Conservation (phyloP, 192 early-diverging fungal species). For the Geranomyces michiganensis region DNA sequence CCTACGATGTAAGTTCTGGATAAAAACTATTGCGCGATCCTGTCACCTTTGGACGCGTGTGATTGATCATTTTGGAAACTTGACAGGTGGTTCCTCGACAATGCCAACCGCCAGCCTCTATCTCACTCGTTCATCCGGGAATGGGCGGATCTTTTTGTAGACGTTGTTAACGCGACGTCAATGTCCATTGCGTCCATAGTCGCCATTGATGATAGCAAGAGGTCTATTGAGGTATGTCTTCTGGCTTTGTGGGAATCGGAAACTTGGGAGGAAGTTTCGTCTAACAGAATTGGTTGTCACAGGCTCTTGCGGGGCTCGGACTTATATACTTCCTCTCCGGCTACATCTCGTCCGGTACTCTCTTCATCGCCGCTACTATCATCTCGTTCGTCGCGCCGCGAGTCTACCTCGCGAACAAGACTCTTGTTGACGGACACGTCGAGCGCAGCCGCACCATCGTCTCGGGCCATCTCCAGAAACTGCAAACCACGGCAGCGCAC, state of each 20-base stretch:
- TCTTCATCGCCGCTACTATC: constrained; percentile 15
- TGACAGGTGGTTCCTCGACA: constrained; percentile 30
- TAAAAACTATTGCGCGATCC: too few species aligned
- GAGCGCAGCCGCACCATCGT: neutral
- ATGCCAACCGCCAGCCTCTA: constrained; percentile 24
- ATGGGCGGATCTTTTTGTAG: constrained; percentile 27
- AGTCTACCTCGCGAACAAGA: constrained; percentile 24
- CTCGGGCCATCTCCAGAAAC: neutral
- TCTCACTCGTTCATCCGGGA: constrained; percentile 11
- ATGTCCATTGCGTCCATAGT: constrained; percentile 14
- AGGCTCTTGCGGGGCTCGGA: constrained; percentile 8
- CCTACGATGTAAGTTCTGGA: constrained; percentile 33
- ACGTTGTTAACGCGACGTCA: constrained; percentile 20
- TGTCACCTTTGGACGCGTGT: too few species aligned
- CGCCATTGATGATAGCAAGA: constrained; percentile 29
- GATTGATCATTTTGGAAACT: too few species aligned
- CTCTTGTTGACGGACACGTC: constrained; percentile 24
- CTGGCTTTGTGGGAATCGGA: neutral
- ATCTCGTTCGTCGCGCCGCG: constrained; percentile 17
- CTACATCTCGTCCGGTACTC: constrained; percentile 14
- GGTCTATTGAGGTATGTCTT: constrained; percentile 14
- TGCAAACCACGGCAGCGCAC: neutral
- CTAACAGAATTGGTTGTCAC: too few species aligned
- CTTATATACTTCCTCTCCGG: constrained; percentile 11
- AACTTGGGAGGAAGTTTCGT: too few species aligned